These are phyloP conservation scores for Paxillus involutus DNA, from an alignment of 768 basidiomycete genomes.

Conservation along the genomic window DNA sequence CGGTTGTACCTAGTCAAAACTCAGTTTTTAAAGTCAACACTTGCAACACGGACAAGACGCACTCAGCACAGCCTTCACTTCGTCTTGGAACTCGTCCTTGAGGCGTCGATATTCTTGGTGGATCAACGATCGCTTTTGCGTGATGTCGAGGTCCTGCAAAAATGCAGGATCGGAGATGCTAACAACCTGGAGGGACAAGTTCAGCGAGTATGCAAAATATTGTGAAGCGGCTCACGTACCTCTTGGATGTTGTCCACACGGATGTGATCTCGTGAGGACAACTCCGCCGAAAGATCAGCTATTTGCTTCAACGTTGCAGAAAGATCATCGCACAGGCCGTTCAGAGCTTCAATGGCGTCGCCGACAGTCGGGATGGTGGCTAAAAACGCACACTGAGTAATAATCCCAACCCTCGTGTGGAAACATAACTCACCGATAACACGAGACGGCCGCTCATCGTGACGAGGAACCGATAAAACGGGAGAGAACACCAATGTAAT, in stretches of 20 bases:
- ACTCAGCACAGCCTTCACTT: slow-evolving; percentile 60
- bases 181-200: slow-evolving; percentile 41
- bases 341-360: slow-evolving; percentile 67
- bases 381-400: slow-evolving; percentile 22
- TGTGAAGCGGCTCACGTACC: slow-evolving; percentile 35
- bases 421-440: slow-evolving; percentile 50
- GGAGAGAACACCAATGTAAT: slow-evolving; percentile 73
- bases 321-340: slow-evolving; percentile 62
- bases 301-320: slow-evolving; percentile 63
- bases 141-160: slow-evolving; percentile 65
- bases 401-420: neutral
- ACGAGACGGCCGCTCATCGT: slow-evolving; percentile 56
- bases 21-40: neutral
- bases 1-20: slow-evolving; percentile 53
- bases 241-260: slow-evolving; percentile 70
- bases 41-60: slow-evolving; percentile 18
- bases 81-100: slow-evolving; percentile 36
- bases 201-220: neutral
- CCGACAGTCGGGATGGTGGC: slow-evolving; percentile 78
- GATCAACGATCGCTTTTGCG: slow-evolving; percentile 69
- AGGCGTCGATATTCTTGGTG: slow-evolving; percentile 58
- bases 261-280: slow-evolving; percentile 71
- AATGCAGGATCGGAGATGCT: slow-evolving; percentile 50
- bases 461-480: slow-evolving; percentile 53
- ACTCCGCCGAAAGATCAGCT: slow-evolving; percentile 63